These are phyloP conservation scores for Saccharum spontaneum DNA, from an alignment of 176 grass and related monocot genomes.

Conservation along the genomic window DNA sequence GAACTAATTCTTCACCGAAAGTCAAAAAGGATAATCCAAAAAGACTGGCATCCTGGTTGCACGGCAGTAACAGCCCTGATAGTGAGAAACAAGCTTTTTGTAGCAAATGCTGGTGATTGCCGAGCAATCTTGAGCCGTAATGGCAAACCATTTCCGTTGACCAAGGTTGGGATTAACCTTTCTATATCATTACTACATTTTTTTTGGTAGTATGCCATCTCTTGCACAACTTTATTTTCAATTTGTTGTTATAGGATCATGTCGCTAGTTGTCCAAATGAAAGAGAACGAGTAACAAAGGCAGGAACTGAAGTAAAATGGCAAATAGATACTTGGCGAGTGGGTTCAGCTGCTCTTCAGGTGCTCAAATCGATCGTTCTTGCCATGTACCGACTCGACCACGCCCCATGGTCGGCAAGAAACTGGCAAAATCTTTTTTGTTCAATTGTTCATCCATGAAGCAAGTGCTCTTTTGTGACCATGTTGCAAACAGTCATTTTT, in stretches of 20 bases:
- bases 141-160: constrained; percentile 82
- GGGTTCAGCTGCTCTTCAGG: constrained; percentile 95
- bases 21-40: constrained; percentile 68
- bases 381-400: not conserved
- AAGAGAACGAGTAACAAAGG: constrained; percentile 73
- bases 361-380: constrained; percentile 22
- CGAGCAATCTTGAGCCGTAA: constrained; percentile 78
- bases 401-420: not conserved
- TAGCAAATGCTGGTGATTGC: constrained; percentile 98
- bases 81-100: constrained; percentile 82
- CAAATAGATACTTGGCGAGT: constrained; percentile 95
- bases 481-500: not conserved
- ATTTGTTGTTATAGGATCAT: constrained; percentile 71
- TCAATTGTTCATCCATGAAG: not conserved
- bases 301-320: constrained; percentile 92
- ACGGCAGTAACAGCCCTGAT: constrained; percentile 76
- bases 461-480: not conserved
- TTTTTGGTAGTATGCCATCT: constrained; percentile 19
- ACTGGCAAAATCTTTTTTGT: not conserved
- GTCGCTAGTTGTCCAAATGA: constrained; percentile 78
- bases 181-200: not conserved
- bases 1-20: constrained; percentile 65
- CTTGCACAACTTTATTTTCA: constrained; percentile 18
- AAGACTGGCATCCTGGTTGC: constrained; percentile 96
- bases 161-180: constrained; percentile 51